Conservation (phyloP, 306 rosid species). For the Prunus persica region DNA sequence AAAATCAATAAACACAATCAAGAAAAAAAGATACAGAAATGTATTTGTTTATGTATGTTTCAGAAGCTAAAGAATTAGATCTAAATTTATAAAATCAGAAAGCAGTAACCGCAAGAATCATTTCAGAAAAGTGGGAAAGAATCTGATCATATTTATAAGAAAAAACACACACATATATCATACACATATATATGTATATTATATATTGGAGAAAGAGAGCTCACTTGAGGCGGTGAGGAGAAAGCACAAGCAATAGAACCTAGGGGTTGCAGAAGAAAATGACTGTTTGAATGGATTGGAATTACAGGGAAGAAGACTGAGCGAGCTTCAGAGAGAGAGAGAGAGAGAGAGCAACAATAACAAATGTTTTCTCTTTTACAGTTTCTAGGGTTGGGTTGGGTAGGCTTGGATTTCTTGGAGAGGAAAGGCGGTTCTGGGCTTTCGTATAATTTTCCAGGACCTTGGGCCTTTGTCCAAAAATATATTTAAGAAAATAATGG, state of each 20-base stretch:
- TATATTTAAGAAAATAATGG: too few species aligned
- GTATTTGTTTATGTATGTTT: neutral
- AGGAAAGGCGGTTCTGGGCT: neutral
- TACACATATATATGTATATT: neutral
- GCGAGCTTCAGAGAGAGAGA: neutral
- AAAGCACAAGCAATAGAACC: neutral
- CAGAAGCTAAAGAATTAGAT: neutral
- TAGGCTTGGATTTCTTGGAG: neutral
- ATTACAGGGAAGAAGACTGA: neutral
- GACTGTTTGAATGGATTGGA: neutral
- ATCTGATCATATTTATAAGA: neutral
- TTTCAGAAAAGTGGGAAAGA: neutral
- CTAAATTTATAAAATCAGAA: neutral
- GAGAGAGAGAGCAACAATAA: neutral
- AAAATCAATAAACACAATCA: slow-evolving; percentile 8
- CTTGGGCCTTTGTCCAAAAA: neutral
- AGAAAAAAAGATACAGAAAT: neutral
- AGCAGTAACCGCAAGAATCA: neutral
- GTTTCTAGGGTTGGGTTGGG: neutral
- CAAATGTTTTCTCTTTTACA: neutral
- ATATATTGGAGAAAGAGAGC: neutral
- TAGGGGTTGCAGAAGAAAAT: neutral
- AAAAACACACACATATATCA: neutral
- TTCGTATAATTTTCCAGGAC: neutral
- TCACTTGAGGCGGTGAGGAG: neutral